Base-by-base conservation (phyloP, 169 alveolate species). In the Cryptosporidium canis region DNA sequence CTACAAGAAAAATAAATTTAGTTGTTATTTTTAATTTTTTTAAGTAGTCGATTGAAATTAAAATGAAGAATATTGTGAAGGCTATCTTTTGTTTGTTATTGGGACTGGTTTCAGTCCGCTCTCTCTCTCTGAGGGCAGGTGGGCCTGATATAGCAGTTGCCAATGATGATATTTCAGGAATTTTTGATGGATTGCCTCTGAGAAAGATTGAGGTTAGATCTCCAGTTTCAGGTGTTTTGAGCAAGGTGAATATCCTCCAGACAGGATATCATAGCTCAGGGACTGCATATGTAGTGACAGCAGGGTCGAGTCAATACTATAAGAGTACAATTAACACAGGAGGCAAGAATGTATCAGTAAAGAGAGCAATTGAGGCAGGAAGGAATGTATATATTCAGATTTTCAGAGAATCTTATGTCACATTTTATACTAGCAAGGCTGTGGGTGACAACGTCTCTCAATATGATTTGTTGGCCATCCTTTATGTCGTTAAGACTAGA, bases 331-430 rank as follows among this genome's bases (percentile, higher is more conserved):
- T 77, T 16, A 77, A 39, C 43, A 35, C 87, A 29, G 63, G 58
- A 21, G 72, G 72, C 6, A 61, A 61, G 47, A 77, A 37, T 43
- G 72, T 77, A 16, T 77, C 87, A 39, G 87, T 77, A 27, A 77
- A 77, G 11, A 77, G 87, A 77, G 63, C 39, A 4, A 63, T 77
- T 1, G 87, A 39, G 5, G 56, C 66, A 24, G 87, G 87, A 0
- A 77, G 87, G 47, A 77, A 77, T 77, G 87, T 77, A 6, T 77
- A 77, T 44, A 58, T 77, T 11, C 87, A 77, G 33, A 77, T 77
- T 18, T 77, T 77, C 47, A 55, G 87, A 41, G 64, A 37, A 2
- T 77, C 31, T 18, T 55, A 21, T 58, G 87, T 44, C 44, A 31
- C 51, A 37, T 77, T 39, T 18, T 37, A 29, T 33, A 77, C 77